phyloP scores from a whole-genome alignment of 306 rosid genomes.

The Ormosia emarginata region DNA sequence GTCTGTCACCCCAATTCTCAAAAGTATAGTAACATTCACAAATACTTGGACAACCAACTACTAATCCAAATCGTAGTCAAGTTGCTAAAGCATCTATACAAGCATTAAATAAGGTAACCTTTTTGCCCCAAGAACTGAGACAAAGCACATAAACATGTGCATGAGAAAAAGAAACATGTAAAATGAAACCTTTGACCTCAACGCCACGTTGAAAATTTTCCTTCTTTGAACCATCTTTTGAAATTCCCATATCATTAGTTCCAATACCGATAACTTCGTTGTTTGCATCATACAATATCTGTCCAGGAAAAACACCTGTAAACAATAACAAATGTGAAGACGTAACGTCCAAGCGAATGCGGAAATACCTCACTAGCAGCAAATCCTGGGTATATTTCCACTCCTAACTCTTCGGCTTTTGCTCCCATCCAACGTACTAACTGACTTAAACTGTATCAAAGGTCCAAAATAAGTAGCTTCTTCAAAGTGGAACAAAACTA shows the following conservation, averaged over 20 bases:
- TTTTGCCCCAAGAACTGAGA: not conserved
- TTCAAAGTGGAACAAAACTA: not conserved
- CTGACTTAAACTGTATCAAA: conserved; percentile 77
- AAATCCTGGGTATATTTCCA: conserved; percentile 95
- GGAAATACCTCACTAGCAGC: conserved; percentile 87
- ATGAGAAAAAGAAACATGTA: conserved; percentile 16
- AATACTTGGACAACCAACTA: not conserved
- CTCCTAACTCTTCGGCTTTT: conserved; percentile 95
- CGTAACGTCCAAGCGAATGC: conserved; percentile 10
- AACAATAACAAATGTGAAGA: conserved; percentile 16
- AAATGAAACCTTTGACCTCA: conserved; percentile 74
- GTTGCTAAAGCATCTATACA: conserved; percentile 19
- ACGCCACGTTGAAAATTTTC: conserved; percentile 81
- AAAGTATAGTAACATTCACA: not conserved
- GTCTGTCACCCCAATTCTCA: not conserved
- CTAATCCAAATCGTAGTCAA: conserved; percentile 6
- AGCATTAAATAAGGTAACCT: not conserved
- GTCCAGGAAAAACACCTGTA: conserved; percentile 22
- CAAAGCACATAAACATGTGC: not conserved
- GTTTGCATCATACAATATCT: conserved; percentile 74
- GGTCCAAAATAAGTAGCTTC: conserved; percentile 23
- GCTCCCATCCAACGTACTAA: conserved; percentile 91
- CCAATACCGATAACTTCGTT: conserved; percentile 71
- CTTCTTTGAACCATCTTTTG: conserved; percentile 91
- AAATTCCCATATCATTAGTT: conserved; percentile 93